phyloP scores from a whole-genome alignment of 768 basidiomycete genomes.

The Brasilioporus rufonigricans region DNA sequence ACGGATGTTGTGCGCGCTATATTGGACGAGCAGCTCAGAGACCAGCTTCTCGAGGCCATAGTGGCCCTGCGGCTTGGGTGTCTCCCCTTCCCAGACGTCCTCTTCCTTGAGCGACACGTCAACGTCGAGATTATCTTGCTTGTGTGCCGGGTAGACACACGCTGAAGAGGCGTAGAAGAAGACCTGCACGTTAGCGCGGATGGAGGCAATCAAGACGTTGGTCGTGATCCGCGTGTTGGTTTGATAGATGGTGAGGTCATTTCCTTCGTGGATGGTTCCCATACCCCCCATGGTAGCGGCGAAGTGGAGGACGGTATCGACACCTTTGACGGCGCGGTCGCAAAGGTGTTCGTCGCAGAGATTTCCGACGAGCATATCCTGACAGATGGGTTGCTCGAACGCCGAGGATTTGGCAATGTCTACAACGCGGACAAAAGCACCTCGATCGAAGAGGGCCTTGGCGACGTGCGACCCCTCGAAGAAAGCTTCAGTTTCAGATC shows the following conservation, averaged over 20 bases:
- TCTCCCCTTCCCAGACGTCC: slow-evolving; percentile 40
- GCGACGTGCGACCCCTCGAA: slow-evolving; percentile 53
- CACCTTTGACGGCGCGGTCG: slow-evolving; percentile 35
- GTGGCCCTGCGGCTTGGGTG: slow-evolving; percentile 49
- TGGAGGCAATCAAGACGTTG: slow-evolving; percentile 43
- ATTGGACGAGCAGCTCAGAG: slow-evolving; percentile 45
- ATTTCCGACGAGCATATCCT: slow-evolving; percentile 43
- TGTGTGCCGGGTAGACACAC: slow-evolving; percentile 50
- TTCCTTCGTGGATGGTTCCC: slow-evolving; percentile 54
- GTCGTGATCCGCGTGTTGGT: slow-evolving; percentile 51
- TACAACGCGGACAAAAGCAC: slow-evolving; percentile 40
- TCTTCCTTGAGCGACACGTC: slow-evolving; percentile 47
- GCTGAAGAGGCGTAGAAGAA: slow-evolving; percentile 61
- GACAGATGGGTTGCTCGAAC: slow-evolving; percentile 22
- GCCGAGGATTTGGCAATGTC: slow-evolving; percentile 35
- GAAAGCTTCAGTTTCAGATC: neutral
- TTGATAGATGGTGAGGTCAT: slow-evolving; percentile 48
- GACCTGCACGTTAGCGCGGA: slow-evolving; percentile 36
- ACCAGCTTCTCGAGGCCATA: slow-evolving; percentile 59
- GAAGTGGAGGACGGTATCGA: slow-evolving; percentile 51
- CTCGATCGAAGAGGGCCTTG: slow-evolving; percentile 32
- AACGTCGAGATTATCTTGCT: slow-evolving; percentile 33
- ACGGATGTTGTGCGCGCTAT: slow-evolving; percentile 31
- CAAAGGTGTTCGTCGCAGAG: slow-evolving; percentile 44
- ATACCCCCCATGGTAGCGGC: slow-evolving; percentile 66